A percentile compares a stretch with the other conserved stretches of the same genome.
phyloP scores from a whole-genome alignment of 805 yeast genomes.

The Hanseniaspora nectarophila region DNA sequence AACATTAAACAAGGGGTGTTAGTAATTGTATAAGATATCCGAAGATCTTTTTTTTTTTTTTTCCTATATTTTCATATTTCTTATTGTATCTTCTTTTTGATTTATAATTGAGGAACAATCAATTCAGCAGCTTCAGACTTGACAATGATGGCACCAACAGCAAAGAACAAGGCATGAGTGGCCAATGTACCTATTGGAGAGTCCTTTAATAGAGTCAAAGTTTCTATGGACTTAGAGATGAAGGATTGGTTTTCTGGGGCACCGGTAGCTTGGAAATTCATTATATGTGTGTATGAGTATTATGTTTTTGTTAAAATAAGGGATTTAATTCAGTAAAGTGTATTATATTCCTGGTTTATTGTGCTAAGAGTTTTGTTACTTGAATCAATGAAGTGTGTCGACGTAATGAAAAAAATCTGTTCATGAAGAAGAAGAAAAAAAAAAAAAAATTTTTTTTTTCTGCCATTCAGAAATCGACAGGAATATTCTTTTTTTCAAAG shows the following conservation, averaged over 20 bases:
- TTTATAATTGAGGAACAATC: slow-evolving; percentile 57
- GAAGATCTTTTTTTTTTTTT: not conserved
- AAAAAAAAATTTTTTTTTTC: too few species aligned
- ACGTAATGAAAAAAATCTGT: too few species aligned
- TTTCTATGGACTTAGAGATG: slow-evolving; percentile 10
- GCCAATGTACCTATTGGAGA: slow-evolving; percentile 56
- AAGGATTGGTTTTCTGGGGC: slow-evolving; percentile 9
- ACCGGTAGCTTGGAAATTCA: slow-evolving; percentile 12
- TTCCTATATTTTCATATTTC: not conserved
- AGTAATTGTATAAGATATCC: too few species aligned
- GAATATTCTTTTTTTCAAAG: too few species aligned
- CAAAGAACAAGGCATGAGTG: slow-evolving; percentile 52
- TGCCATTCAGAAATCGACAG: too few species aligned
- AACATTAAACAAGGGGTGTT: not conserved
- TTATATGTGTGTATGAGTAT: not conserved
- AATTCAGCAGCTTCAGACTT: slow-evolving; percentile 72
- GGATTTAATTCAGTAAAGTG: not conserved
- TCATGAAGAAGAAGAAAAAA: too few species aligned
- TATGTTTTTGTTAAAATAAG: slow-evolving; percentile 15
- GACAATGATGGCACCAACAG: slow-evolving; percentile 62
- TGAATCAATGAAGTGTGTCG: too few species aligned
- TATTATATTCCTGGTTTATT: not conserved
- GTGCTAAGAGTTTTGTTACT: too few species aligned
- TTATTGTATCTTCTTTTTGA: too few species aligned
- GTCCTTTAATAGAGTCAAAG: slow-evolving; percentile 42